Evolutionary conservation across 2,329 filamentous ascomycete genomes (phyloP), one percentile per base, ranked within the genome.

Genomic region (Atkinsonella texensis): DNA sequence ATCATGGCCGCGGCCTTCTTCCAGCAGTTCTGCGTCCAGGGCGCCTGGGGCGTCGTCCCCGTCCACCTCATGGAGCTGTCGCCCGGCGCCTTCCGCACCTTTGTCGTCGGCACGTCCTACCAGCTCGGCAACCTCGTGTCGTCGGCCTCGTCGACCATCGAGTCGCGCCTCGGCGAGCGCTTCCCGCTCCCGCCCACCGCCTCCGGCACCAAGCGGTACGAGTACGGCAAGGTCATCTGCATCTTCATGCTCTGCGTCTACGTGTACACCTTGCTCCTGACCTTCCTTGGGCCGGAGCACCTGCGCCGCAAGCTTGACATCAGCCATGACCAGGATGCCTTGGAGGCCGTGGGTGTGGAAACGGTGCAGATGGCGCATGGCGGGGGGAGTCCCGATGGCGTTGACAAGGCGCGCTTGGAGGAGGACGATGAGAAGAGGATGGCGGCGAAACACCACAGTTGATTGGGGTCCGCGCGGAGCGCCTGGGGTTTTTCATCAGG

Each of bases 191-290:
- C 81, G 0, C 70, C 78, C 0, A 76, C 75, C 1, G 64, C 74
- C 17, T 63, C 67, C 1, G 74, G 70, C 0, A 65, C 68, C 33
- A 65, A 68, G 46, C 72, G 84, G 3, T 88, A 84, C 65, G 71
- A 87, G 53, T 94, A 94, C 58, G 88, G 87, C 40, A 83, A 83
- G 59, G 88, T 94, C 10, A 91, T 95, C 56, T 88, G 84, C 62
- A 93, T 94, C 62, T 95, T 95, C 68, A 89, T 95, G 85, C 89
- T 76, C 1, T 89, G 84, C 58, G 88, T 94, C 1, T 95, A 78
- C 58, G 75, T 62, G 28, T 83, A 80, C 54, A 71, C 79, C n/a
- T 73, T 83, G 39, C 1, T 80, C 6, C 62, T 88, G 51, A 83
- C 83, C 0, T 65, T 87, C 10, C 43, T 87, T 3, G 85, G 85